A percentile compares a stretch with the other conserved stretches of the same genome.
These are phyloP conservation scores for Kodamaea anthophila DNA, from an alignment of 1,139 yeast genomes.

Conservation along the genomic window DNA sequence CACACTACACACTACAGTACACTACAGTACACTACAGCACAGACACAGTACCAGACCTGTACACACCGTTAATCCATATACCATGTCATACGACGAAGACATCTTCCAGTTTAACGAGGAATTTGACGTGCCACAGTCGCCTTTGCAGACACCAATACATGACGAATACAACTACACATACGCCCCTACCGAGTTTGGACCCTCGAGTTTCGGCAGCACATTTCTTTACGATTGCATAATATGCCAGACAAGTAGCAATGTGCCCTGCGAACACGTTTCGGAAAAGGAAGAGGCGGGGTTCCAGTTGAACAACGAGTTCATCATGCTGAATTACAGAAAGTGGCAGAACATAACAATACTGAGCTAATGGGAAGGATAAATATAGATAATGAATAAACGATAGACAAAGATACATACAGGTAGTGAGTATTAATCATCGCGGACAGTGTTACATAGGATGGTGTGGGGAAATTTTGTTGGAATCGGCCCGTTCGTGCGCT, in stretches of 20 bases:
- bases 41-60: not conserved
- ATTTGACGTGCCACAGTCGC: constrained; percentile 12
- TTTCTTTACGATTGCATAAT: constrained; percentile 18
- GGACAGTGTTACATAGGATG: too few relatives aligned
- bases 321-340: constrained; percentile 18
- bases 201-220: constrained; percentile 7
- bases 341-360: constrained; percentile 11
- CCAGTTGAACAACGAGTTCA: constrained; percentile 14
- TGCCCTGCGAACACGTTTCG: constrained; percentile 13
- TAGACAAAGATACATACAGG: not conserved
- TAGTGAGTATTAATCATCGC: too few relatives aligned
- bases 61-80: not conserved
- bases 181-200: constrained; percentile 4
- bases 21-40: not conserved
- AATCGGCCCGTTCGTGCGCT: too few relatives aligned
- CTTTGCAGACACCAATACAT: constrained; percentile 11
- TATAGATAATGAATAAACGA: not conserved
- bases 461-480: too few relatives aligned
- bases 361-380: constrained; percentile 1
- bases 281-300: constrained; percentile 9
- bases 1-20: not conserved
- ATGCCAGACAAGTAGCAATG: constrained; percentile 14
- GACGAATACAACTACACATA: constrained; percentile 4
- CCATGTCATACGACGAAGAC: constrained; percentile 10
- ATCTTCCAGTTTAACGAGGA: constrained; percentile 15